A percentile compares a stretch with the other conserved stretches of the same genome.
Conservation (phyloP, 371 early-diverging fungal genomes). For the Saksenaea vasiformis region DNA sequence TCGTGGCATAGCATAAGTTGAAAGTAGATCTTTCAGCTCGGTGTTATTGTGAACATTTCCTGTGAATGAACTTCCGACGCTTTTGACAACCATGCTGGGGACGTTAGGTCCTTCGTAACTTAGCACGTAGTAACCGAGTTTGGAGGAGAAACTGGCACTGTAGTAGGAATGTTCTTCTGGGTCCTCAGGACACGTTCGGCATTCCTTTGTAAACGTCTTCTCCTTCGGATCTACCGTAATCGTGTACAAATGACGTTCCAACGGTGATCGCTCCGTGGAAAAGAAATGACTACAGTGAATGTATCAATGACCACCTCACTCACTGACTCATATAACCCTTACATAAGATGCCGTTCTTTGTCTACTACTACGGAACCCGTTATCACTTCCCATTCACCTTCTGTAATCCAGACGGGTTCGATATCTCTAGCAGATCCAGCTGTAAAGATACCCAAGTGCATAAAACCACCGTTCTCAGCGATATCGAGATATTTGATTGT, state of each 20-base stretch:
- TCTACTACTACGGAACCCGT: constrained; percentile 65
- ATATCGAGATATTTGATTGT: constrained; percentile 79
- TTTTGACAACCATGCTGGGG: constrained; percentile 77
- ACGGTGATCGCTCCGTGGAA: constrained; percentile 77
- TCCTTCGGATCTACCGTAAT: constrained; percentile 19
- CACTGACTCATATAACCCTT: constrained; percentile 19
- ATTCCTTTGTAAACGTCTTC: constrained; percentile 30
- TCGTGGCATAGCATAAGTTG: constrained; percentile 60
- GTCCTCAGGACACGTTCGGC: constrained; percentile 42
- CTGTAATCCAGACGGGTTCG: constrained; percentile 76
- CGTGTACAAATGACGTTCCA: constrained; percentile 78
- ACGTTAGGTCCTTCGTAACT: constrained; percentile 87
- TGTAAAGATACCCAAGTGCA: constrained; percentile 81
- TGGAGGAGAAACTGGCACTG: constrained; percentile 72
- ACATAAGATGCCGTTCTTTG: constrained; percentile 55
- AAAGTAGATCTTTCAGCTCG: constrained; percentile 39
- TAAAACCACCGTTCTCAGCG: constrained; percentile 74
- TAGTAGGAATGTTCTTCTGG: constrained; percentile 69
- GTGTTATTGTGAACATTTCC: constrained; percentile 61
- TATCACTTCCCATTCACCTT: constrained; percentile 86
- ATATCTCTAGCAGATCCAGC: constrained; percentile 32
- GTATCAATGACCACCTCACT: background rate
- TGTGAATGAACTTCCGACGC: constrained; percentile 53
- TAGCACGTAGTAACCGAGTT: constrained; percentile 73
- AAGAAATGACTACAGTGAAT: constrained; percentile 50